A percentile compares a stretch with the other conserved stretches of the same genome.
phyloP scores from a whole-genome alignment of 192 early-diverging fungal species.

The Coemansia sp. region DNA sequence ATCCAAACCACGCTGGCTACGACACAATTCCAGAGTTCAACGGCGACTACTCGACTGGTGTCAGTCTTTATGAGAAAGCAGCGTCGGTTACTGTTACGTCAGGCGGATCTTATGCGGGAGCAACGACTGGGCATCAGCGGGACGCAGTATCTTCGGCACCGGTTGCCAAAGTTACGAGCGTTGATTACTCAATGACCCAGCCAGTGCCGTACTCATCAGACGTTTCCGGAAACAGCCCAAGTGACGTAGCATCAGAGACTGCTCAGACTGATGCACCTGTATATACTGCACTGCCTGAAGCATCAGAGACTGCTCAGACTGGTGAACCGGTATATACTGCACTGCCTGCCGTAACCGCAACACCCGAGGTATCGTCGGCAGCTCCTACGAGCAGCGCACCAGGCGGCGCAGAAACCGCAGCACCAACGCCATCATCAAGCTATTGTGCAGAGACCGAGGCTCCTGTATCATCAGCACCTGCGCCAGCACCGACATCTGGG shows the following conservation, averaged over 20 bases:
- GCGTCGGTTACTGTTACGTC: background rate
- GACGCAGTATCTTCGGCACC: background rate
- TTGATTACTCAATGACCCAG: background rate
- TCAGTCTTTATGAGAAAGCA: background rate
- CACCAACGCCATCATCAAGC: background rate
- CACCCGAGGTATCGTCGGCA: too few relatives aligned
- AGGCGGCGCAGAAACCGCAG: too few relatives aligned
- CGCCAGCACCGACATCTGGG: background rate
- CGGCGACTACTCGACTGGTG: background rate
- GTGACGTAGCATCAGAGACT: background rate
- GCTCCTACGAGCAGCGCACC: too few relatives aligned
- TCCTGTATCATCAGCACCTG: background rate
- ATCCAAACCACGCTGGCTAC: conserved; percentile 31
- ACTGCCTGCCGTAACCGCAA: too few relatives aligned
- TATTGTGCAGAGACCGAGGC: background rate
- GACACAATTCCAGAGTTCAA: conserved; percentile 52
- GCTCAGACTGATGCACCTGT: background rate
- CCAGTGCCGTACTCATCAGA: background rate
- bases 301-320: too few relatives aligned
- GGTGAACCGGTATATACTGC: too few relatives aligned
- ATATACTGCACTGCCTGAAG: too few relatives aligned
- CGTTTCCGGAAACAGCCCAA: background rate
- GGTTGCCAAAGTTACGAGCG: background rate
- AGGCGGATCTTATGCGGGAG: background rate
- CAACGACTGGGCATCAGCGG: background rate